A percentile compares a stretch with the other conserved stretches of the same genome.
Evolutionary conservation across 208 protist genomes (phyloP).

Genomic region (Leishmania tarentolae): DNA sequence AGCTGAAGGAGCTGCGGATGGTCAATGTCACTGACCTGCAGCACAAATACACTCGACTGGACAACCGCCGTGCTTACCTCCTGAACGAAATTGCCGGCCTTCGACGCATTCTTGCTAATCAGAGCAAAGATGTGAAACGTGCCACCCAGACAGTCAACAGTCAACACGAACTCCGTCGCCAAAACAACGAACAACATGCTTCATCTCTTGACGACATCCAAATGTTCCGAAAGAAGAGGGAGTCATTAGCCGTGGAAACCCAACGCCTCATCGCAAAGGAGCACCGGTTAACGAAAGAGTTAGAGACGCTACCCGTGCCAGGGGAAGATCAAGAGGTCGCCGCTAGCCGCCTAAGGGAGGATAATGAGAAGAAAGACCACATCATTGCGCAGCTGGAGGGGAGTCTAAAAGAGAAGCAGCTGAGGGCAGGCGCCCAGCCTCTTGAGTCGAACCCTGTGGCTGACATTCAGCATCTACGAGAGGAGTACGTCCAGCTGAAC

Average conservation of each 20-base stretch:
- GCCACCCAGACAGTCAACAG: constrained; percentile 51
- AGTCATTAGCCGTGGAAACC: constrained; percentile 41
- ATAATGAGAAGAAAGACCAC: constrained; percentile 57
- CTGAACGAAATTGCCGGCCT: constrained; percentile 81
- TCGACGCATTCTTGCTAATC: constrained; percentile 80
- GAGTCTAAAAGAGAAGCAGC: constrained; percentile 33
- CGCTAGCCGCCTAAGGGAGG: constrained; percentile 37
- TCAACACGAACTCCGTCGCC: constrained; percentile 56
- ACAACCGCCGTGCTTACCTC: constrained; percentile 57
- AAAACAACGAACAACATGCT: constrained; percentile 72
- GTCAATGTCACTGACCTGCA: constrained; percentile 73
- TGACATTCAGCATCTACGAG: constrained; percentile 59
- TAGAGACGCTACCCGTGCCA: constrained; percentile 26
- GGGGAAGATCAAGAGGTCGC: constrained; percentile 37
- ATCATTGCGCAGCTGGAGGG: constrained; percentile 58
- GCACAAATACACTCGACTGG: constrained; percentile 68
- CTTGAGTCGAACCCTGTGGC: constrained; percentile 11
- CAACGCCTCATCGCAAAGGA: constrained; percentile 37
- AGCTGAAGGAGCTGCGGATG: constrained; percentile 55
- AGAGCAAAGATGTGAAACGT: constrained; percentile 65
- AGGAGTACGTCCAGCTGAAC: constrained; percentile 78
- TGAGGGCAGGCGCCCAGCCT: background rate
- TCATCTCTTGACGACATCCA: constrained; percentile 62
- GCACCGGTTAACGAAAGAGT: constrained; percentile 21
- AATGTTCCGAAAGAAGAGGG: constrained; percentile 67